phyloP scores from a whole-genome alignment of 2,329 filamentous ascomycete species.

The Byssothecium circinans region DNA sequence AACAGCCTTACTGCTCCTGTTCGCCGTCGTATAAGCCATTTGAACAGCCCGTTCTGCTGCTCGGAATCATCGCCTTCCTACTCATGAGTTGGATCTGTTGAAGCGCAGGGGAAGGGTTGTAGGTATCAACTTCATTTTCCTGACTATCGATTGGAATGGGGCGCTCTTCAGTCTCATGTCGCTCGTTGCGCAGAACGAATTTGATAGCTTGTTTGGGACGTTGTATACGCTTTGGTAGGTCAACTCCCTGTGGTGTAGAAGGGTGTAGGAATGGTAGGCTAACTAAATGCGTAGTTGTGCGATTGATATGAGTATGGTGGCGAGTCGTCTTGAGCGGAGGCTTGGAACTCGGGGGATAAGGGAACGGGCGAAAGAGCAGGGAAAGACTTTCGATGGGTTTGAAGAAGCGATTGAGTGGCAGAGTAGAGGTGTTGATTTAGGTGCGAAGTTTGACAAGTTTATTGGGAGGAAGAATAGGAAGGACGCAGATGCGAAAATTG shows the following conservation, averaged over 20 bases:
- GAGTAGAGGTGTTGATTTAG: slow-evolving; percentile 22
- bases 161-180: slow-evolving; percentile 65
- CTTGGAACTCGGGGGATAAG: slow-evolving; percentile 55
- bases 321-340: slow-evolving; percentile 59
- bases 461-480: slow-evolving; percentile 1
- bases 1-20: slow-evolving; percentile 16
- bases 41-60: slow-evolving; percentile 52
- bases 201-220: slow-evolving; percentile 61
- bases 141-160: slow-evolving; percentile 60
- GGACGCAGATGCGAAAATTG: slow-evolving; percentile 14
- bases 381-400: slow-evolving; percentile 50
- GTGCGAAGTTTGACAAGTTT: slow-evolving; percentile 10
- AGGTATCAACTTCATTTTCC: slow-evolving; percentile 60
- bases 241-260: neutral
- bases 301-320: slow-evolving; percentile 61
- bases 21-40: slow-evolving; percentile 55
- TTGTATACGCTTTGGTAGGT: slow-evolving; percentile 56
- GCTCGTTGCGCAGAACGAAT: slow-evolving; percentile 59
- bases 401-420: slow-evolving; percentile 47
- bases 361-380: slow-evolving; percentile 45
- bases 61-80: slow-evolving; percentile 60
- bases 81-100: slow-evolving; percentile 59
- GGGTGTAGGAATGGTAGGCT: neutral
- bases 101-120: slow-evolving; percentile 61
- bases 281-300: slow-evolving; percentile 30